Percentiles rank a stretch among this genome's conserved stretches.
These are phyloP conservation scores for Mrakia gelida DNA, from an alignment of 768 basidiomycete species.

Conservation along the genomic window DNA sequence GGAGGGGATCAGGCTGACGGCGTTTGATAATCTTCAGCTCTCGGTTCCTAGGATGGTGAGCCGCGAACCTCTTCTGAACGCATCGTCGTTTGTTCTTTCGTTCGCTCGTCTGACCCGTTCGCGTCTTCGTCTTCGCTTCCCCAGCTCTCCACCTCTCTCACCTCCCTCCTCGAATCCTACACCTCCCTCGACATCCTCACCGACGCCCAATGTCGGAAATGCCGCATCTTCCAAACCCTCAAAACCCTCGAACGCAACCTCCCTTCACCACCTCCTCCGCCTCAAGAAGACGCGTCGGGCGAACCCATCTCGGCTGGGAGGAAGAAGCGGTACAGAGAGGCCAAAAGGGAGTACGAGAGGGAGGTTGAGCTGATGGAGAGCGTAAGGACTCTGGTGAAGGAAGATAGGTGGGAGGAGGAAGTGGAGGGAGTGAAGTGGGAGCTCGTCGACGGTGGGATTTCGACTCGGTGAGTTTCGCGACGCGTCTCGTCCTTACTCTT, in stretches of 20 bases:
- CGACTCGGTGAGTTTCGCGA: slow-evolving; percentile 63
- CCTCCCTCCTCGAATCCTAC: slow-evolving; percentile 63
- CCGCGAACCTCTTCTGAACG: neutral
- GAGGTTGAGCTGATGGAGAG: slow-evolving; percentile 64
- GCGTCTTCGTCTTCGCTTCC: neutral
- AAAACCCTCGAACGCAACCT: slow-evolving; percentile 58
- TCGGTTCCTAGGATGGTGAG: slow-evolving; percentile 18
- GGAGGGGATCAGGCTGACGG: slow-evolving; percentile 29
- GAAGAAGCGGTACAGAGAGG: slow-evolving; percentile 70
- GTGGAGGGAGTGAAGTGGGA: slow-evolving; percentile 65
- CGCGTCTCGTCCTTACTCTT: neutral
- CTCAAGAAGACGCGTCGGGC: neutral
- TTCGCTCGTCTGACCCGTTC: neutral
- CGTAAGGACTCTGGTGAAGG: slow-evolving; percentile 70
- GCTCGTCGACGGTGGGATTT: slow-evolving; percentile 86
- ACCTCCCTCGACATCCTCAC: slow-evolving; percentile 79
- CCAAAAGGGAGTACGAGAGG: slow-evolving; percentile 58
- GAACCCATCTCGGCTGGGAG: slow-evolving; percentile 47
- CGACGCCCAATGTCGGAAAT: slow-evolving; percentile 91
- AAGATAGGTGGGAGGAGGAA: slow-evolving; percentile 55
- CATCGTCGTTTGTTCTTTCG: too few species aligned
- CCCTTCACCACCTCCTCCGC: neutral
- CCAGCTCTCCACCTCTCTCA: slow-evolving; percentile 12
- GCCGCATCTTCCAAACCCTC: slow-evolving; percentile 75
- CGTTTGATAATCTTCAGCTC: slow-evolving; percentile 19